These are phyloP conservation scores for Colletotrichum sp. DNA, from an alignment of 2,329 filamentous ascomycete species.

Conservation along the genomic window DNA sequence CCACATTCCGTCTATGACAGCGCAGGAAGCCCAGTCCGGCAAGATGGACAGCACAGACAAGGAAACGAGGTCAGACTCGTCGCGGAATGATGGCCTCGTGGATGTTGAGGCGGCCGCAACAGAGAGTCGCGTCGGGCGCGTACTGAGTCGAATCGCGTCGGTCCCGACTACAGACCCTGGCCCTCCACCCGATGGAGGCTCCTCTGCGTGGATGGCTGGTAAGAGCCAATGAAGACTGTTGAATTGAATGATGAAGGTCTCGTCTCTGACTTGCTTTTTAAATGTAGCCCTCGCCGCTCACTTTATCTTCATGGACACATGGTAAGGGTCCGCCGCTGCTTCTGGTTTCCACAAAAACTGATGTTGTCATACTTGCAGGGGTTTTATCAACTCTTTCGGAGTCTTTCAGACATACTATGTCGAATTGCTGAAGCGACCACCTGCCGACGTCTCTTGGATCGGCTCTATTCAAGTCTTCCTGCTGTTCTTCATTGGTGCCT, in stretches of 20 bases:
- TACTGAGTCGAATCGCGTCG: constrained; percentile 15
- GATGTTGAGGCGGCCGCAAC: neutral
- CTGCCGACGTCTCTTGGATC: constrained; percentile 48
- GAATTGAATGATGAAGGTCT: neutral
- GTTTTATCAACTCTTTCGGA: constrained; percentile 51
- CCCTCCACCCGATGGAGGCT: constrained; percentile 14
- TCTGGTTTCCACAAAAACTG: neutral
- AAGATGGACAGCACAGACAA: constrained; percentile 2
- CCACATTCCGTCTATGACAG: neutral
- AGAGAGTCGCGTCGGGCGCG: constrained; percentile 6
- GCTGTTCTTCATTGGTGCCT: constrained; percentile 43
- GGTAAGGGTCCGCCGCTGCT: neutral
- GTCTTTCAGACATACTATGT: constrained; percentile 52
- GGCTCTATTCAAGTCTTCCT: constrained; percentile 49
- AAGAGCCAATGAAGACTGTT: neutral
- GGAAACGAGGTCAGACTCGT: constrained; percentile 13
- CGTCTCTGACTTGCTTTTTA: neutral
- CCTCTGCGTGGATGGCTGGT: constrained; percentile 14
- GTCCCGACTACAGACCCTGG: neutral
- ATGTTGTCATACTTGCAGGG: constrained; percentile 28
- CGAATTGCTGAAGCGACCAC: constrained; percentile 31
- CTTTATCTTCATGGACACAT: constrained; percentile 20
- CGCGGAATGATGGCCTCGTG: neutral
- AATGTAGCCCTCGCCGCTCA: neutral
- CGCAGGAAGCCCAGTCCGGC: neutral